Evolutionary conservation across 495 filamentous ascomycete genomes (phyloP), one percentile per base, ranked within the genome.

Genomic region (Achaetomiella virescens): DNA sequence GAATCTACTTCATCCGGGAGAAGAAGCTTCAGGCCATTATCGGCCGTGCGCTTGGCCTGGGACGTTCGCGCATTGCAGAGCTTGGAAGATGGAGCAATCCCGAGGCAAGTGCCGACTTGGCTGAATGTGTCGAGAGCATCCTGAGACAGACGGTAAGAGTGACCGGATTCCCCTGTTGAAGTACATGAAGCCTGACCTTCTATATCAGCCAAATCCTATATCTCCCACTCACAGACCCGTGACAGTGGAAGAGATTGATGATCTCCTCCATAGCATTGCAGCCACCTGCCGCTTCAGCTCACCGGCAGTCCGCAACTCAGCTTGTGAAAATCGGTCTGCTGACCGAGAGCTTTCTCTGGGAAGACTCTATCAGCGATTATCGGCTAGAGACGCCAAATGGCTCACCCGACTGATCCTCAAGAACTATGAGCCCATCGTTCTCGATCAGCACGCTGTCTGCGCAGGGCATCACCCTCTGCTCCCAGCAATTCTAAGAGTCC

Each of bases 331-430:
- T 0, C 69, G 54, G 5, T 12, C 58, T 0, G 38, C 52, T 1
- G 64, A 78, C 37, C 66, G 75, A 9, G 80, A 84, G 20, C 63
- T 70, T 9, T 59, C 75, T 9, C 63, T 90, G 1, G 73, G 74
- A 17, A 63, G 67, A 25, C 62, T 90, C 0, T 89, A 86, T 66
- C 77, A 68, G 40, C 76, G 81, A 12, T 57, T 90, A 25, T 77
- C 78, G 41, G 81, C 85, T 15, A 75, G 80, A 37, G 87, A 96
- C 64, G 88, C 85, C 0, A 96, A 96, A 71, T 96, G 91, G 91
- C 76, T 97, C 11, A 90, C 88, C 0, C 78, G 91, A 7, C 71
- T 93, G 65, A 80, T 97, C 35, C 69, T 97, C 18, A 93, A 95
- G 67, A 81, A 83, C 50, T 88, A 84, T 59, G 70, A 72, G 17